Evolutionary conservation across 768 basidiomycete genomes (phyloP).

Genomic region (Agrocybe pediades): DNA sequence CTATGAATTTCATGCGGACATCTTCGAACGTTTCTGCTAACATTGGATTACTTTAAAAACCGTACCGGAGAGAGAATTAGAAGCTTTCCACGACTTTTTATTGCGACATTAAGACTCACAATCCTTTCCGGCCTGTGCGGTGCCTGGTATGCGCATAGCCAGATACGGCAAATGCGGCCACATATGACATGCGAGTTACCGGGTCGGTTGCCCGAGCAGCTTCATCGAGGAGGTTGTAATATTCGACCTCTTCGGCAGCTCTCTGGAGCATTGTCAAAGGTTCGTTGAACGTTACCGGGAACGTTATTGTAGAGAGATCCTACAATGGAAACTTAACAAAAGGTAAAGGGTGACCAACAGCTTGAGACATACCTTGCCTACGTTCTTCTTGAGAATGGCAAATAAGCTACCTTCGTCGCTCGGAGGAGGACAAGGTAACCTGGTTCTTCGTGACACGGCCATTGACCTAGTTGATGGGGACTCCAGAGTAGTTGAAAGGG

Average conservation of each 20-base stretch:
- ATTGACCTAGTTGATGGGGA: conserved; percentile 13
- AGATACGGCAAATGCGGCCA: conserved; percentile 86
- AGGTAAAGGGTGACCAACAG: not conserved
- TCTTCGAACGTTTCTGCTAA: conserved; percentile 90
- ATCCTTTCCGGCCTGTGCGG: conserved; percentile 84
- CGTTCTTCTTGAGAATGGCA: conserved; percentile 82
- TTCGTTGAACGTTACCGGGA: conserved; percentile 92
- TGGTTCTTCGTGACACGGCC: conserved; percentile 50
- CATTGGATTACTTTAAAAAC: conserved; percentile 83
- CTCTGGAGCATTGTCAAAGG: conserved; percentile 83
- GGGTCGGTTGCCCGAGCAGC: conserved; percentile 62
- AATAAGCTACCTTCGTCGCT: conserved; percentile 85
- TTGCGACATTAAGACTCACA: conserved; percentile 51
- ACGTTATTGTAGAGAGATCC: conserved; percentile 81
- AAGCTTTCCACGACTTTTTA: not conserved
- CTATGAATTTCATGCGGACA: conserved; percentile 75
- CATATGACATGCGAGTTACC: conserved; percentile 68
- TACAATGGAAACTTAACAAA: conserved; percentile 25
- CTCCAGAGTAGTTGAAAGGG: conserved; percentile 8
- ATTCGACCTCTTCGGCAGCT: conserved; percentile 84
- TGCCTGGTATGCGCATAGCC: conserved; percentile 80
- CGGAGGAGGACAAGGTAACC: conserved; percentile 58
- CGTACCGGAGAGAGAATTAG: no score
- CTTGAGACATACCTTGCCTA: conserved; percentile 65
- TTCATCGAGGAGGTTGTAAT: conserved; percentile 65